Percentiles rank a stretch among this genome's conserved stretches.
These are phyloP conservation scores for Zopfia rhizophila DNA, from an alignment of 2,329 filamentous ascomycete species.

Conservation along the genomic window DNA sequence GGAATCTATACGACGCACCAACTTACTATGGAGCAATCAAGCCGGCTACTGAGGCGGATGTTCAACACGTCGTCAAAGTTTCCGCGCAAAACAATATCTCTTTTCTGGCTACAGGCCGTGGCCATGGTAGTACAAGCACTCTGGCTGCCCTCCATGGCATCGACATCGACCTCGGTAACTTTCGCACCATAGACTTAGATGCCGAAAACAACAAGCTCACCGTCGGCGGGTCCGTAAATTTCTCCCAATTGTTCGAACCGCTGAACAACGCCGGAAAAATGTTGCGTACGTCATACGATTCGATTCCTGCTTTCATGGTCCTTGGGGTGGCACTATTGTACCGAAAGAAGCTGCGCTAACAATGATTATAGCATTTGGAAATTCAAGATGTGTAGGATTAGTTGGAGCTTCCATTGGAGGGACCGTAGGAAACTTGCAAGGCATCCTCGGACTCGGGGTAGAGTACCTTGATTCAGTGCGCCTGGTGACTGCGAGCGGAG, in stretches of 20 bases:
- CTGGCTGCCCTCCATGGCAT: conserved; percentile 61
- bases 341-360: no score
- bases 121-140: conserved; percentile 61
- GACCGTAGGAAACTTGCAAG: conserved; percentile 64
- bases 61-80: no score
- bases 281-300: not conserved
- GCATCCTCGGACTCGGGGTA: conserved; percentile 61
- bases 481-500: conserved; percentile 27
- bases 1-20: no score
- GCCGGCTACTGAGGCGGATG: conserved; percentile 29
- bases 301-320: no score
- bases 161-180: conserved; percentile 61
- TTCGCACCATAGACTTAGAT: conserved; percentile 60
- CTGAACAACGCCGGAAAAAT: not conserved
- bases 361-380: conserved; percentile 6
- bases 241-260: not conserved
- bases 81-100: conserved; percentile 51
- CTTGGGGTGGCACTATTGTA: no score
- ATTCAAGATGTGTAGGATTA: conserved; percentile 20
- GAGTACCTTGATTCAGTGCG: conserved; percentile 51
- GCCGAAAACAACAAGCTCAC: conserved; percentile 35
- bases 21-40: no score
- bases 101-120: conserved; percentile 62
- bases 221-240: not conserved
- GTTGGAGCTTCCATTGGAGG: conserved; percentile 52